Evolutionary conservation across 1,139 yeast genomes (phyloP).

Genomic region (Suhomyces bokatorum): DNA sequence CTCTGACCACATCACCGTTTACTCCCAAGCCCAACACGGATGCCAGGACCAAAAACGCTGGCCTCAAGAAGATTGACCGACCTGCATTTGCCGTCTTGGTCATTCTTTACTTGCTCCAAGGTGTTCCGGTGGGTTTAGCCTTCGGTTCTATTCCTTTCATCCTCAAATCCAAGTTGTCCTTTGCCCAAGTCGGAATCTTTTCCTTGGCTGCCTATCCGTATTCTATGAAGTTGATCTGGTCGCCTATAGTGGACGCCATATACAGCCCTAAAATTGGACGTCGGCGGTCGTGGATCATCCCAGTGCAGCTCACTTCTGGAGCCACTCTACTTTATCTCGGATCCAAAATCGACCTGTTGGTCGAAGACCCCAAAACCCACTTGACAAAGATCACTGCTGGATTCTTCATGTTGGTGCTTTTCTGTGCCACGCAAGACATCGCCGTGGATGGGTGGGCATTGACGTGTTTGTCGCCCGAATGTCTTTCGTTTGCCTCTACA

Average conservation of each 20-base stretch:
- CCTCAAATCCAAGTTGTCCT: slow-evolving; percentile 77
- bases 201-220: slow-evolving; percentile 94
- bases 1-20: background rate
- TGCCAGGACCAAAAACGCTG: slow-evolving; percentile 7
- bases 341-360: slow-evolving; percentile 51
- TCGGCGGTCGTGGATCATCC: slow-evolving; percentile 92
- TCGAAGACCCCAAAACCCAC: slow-evolving; percentile 57
- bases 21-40: slow-evolving; percentile 8
- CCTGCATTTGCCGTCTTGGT: slow-evolving; percentile 75
- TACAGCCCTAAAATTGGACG: slow-evolving; percentile 72
- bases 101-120: slow-evolving; percentile 78
- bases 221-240: slow-evolving; percentile 88
- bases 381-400: slow-evolving; percentile 55
- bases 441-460: slow-evolving; percentile 99
- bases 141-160: slow-evolving; percentile 96
- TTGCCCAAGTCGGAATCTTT: slow-evolving; percentile 87
- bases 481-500: slow-evolving; percentile 91
- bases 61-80: slow-evolving; percentile 42
- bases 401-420: slow-evolving; percentile 75
- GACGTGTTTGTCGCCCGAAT: slow-evolving; percentile 75
- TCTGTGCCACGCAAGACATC: slow-evolving; percentile 97
- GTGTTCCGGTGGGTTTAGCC: slow-evolving; percentile 93
- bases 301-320: slow-evolving; percentile 80
- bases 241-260: slow-evolving; percentile 91
- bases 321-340: slow-evolving; percentile 67